Percentiles rank a stretch among this genome's conserved stretches.
These are phyloP conservation scores for Blastobotrys arbuscula DNA, from an alignment of 1,139 yeast genomes.

Conservation along the genomic window DNA sequence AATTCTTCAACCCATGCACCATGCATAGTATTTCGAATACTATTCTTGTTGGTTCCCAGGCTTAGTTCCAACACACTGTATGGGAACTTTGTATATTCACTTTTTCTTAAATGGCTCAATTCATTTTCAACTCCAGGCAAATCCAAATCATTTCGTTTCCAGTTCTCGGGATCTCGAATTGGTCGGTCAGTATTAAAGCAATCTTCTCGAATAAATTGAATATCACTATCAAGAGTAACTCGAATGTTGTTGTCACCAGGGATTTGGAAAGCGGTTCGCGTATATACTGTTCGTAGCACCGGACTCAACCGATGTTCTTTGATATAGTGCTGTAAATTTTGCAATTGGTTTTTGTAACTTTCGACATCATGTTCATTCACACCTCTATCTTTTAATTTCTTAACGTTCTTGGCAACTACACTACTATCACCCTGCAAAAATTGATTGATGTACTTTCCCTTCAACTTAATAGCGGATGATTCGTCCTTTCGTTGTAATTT, in stretches of 20 bases:
- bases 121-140: constrained; percentile 61
- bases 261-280: constrained; percentile 93
- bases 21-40: constrained; percentile 23
- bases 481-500: constrained; percentile 68
- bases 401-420: constrained; percentile 44
- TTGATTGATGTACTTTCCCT: constrained; percentile 71
- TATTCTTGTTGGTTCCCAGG: constrained; percentile 32
- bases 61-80: constrained; percentile 89
- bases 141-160: constrained; percentile 94
- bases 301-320: constrained; percentile 69
- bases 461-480: constrained; percentile 56
- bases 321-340: constrained; percentile 59
- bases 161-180: constrained; percentile 76
- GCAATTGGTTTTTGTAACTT: constrained; percentile 49
- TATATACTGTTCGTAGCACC: constrained; percentile 76
- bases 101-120: constrained; percentile 68
- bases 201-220: constrained; percentile 85
- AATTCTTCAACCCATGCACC: constrained; percentile 85
- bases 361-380: constrained; percentile 43
- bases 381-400: constrained; percentile 48
- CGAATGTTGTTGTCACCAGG: constrained; percentile 95
- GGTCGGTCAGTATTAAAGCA: constrained; percentile 79
- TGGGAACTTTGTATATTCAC: constrained; percentile 83
- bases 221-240: constrained; percentile 83
- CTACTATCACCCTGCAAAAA: constrained; percentile 44